phyloP scores from a whole-genome alignment of 1,139 yeast species.

The Casaregolazyma suthepensis region DNA sequence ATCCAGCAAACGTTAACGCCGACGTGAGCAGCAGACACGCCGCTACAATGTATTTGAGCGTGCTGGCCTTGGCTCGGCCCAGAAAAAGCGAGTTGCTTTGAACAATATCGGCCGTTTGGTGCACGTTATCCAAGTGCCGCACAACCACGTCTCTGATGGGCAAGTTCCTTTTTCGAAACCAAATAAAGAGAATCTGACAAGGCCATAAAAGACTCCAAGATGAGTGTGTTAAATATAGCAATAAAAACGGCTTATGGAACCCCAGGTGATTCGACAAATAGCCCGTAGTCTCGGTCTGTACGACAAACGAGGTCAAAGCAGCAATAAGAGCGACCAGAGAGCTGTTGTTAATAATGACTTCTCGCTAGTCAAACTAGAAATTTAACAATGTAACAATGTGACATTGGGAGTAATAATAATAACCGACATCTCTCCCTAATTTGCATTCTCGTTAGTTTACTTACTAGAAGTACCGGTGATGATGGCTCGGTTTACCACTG shows the following conservation, averaged over 20 bases:
- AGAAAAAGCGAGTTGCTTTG: slow-evolving; percentile 32
- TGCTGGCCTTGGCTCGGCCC: slow-evolving; percentile 38
- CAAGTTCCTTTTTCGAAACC: slow-evolving; percentile 30
- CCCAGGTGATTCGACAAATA: slow-evolving; percentile 52
- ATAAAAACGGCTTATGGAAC: slow-evolving; percentile 64
- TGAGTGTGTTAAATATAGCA: slow-evolving; percentile 68
- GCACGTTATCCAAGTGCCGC: slow-evolving; percentile 46
- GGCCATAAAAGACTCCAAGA: slow-evolving; percentile 79
- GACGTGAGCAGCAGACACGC: slow-evolving; percentile 45
- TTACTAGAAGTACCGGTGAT: slow-evolving; percentile 7
- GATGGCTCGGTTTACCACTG: slow-evolving; percentile 1
- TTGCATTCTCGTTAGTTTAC: not conserved
- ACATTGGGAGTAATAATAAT: no score
- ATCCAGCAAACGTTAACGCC: slow-evolving; percentile 69
- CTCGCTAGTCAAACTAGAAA: not conserved
- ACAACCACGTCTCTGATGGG: slow-evolving; percentile 37
- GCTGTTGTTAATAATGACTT: slow-evolving; percentile 4
- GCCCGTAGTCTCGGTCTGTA: slow-evolving; percentile 77
- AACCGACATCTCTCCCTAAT: not conserved
- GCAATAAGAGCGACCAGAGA: slow-evolving; percentile 53
- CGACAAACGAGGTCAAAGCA: slow-evolving; percentile 61
- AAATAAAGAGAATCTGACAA: slow-evolving; percentile 44
- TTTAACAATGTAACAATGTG: no score
- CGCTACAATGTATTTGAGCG: slow-evolving; percentile 44
- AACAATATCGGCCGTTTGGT: slow-evolving; percentile 43